Evolutionary conservation across 2,329 filamentous ascomycete genomes (phyloP).

Genomic region (Penicillium sp.): DNA sequence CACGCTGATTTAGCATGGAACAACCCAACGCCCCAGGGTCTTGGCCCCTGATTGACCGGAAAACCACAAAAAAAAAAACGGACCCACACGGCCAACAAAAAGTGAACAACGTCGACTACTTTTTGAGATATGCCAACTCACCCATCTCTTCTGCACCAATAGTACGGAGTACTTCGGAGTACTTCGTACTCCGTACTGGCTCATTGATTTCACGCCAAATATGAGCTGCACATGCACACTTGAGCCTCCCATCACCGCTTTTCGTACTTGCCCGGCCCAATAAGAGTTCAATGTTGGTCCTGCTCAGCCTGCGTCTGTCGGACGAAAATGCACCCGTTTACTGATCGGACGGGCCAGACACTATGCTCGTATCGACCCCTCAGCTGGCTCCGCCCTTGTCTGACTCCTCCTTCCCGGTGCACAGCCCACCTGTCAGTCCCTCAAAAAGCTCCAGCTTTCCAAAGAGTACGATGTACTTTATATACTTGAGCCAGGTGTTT

Average conservation of each 20-base stretch:
- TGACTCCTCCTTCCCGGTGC: not conserved
- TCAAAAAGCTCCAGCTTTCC: not conserved
- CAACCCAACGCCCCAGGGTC: not conserved
- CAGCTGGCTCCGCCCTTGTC: conserved; percentile 1
- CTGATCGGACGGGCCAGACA: not conserved
- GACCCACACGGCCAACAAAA: not conserved
- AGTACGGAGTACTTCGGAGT: not conserved
- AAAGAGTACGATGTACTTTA: not conserved
- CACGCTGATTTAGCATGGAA: not conserved
- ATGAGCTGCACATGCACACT: conserved; percentile 1
- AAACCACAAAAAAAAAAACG: not conserved
- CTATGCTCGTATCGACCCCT: not conserved
- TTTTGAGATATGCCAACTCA: not conserved
- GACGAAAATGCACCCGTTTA: not conserved
- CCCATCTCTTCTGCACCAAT: not conserved
- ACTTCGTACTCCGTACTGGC: no score
- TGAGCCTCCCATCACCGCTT: conserved; percentile 7
- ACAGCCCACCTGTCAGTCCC: conserved; percentile 1
- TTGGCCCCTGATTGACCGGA: not conserved
- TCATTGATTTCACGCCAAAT: not conserved
- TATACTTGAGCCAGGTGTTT: not conserved
- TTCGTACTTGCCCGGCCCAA: not conserved
- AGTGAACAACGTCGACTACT: not conserved
- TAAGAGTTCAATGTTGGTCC: not conserved
- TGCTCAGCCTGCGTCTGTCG: not conserved